Evolutionary conservation across 352 stramenopile species (phyloP), one percentile per base, ranked within the genome.

Genomic region (Aphanomyces stellatus): DNA sequence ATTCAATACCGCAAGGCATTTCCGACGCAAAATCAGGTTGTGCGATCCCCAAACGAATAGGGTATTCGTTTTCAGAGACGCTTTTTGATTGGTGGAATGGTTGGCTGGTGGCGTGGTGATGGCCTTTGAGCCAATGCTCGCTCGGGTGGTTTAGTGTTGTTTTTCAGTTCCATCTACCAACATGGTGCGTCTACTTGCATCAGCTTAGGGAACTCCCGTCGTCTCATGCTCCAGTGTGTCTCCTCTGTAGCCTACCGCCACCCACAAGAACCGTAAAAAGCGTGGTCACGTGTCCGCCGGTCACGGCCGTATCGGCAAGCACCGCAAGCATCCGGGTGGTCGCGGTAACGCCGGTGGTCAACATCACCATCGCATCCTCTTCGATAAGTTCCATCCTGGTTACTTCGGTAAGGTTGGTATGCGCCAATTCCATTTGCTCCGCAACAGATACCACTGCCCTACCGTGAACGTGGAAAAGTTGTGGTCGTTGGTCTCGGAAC

Each of bases 321-420:
- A 99, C 92, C 90, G 97, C 78, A 99, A 98, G 82, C 98, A 99
- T 85, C 97, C 98, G 60, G 96, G 97, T 95, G 98, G 98, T 95
- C 97, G 98, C 73, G 98, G 98, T 99, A 99, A 99, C 88, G 98
- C 98, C 73, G 98, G 98, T 98, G 98, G 98, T 81, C 96, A 99
- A 82, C 98, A 99, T 81, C 98, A 99, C 85, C 97, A 99, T 90
- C 93, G 98, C 74, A 99, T 98, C 84, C 88, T 99, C 51, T 98
- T 99, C 76, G 98, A 99, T 90, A 99, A 99, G 88, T 99, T 98
- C 81, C 97, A 99, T 79, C 97, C 97, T 80, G 97, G 98, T 96
- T 99, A 99, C 90, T 99, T 99, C 76, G 98, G 98, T 93, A 99
- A 99, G 89, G 97, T 99, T 70, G 98, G 98, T 96, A 99, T 99